Conservation (phyloP, 495 filamentous ascomycete species). For the Penicillium pancosmium region DNA sequence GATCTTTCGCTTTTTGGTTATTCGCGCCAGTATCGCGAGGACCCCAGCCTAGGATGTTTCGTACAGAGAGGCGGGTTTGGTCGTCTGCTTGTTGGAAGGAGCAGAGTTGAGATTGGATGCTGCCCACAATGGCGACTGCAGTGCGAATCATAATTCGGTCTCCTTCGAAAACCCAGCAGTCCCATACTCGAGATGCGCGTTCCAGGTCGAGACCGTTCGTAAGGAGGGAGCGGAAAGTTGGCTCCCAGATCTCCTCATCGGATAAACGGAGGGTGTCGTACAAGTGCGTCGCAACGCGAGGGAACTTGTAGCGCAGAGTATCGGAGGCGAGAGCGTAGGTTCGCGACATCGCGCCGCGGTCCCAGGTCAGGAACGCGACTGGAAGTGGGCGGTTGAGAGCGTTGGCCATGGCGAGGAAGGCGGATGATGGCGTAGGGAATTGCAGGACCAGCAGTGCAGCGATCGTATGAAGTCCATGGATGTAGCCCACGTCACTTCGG, state of each 20-base stretch:
- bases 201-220: slow-evolving; percentile 67
- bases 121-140: slow-evolving; percentile 69
- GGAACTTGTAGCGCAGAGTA: slow-evolving; percentile 71
- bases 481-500: slow-evolving; percentile 88
- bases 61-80: slow-evolving; percentile 36
- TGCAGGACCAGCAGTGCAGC: slow-evolving; percentile 87
- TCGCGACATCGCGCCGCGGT: slow-evolving; percentile 69
- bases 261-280: slow-evolving; percentile 47
- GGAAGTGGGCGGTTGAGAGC: slow-evolving; percentile 86
- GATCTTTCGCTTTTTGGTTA: slow-evolving; percentile 36
- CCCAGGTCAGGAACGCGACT: slow-evolving; percentile 81
- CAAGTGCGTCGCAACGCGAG: slow-evolving; percentile 71
- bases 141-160: slow-evolving; percentile 79
- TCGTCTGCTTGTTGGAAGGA: slow-evolving; percentile 53
- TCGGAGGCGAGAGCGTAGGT: slow-evolving; percentile 73
- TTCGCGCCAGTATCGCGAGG: slow-evolving; percentile 39
- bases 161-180: slow-evolving; percentile 93
- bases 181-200: slow-evolving; percentile 79
- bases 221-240: slow-evolving; percentile 62
- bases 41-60: slow-evolving; percentile 57
- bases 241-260: slow-evolving; percentile 55
- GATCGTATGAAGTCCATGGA: slow-evolving; percentile 83
- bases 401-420: slow-evolving; percentile 88
- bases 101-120: slow-evolving; percentile 64
- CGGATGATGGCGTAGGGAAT: slow-evolving; percentile 66